Evolutionary conservation across 2,329 filamentous ascomycete genomes (phyloP), one percentile per base, ranked within the genome.

Genomic region (Penicillium occitanis): DNA sequence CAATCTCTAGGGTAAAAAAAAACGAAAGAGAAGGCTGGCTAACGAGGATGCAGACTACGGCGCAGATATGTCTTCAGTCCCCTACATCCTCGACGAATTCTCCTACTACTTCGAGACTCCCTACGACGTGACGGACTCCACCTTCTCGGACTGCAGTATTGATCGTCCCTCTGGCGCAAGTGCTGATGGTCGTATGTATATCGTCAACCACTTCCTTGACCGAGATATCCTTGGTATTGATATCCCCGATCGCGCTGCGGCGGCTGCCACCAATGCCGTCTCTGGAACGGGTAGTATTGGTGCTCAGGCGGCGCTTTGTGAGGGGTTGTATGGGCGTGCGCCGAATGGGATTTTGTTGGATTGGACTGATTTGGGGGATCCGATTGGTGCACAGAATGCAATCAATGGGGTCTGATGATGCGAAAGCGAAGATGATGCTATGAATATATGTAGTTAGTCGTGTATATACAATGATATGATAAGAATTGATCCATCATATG

Each of bases 141-240:
- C 73, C 7, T 82, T 83, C 69, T 67, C 73, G 0, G 71, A 77
- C 66, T 83, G 81, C 71, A 78, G 72, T 11, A 78, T 83, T 61
- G 76, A 83, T 69, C 77, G 81, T 3, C 81, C 81, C 2, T 55
- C 75, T 5, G 75, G 75, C n/a, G 75, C 74, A 28, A 75, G 72
- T 14, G 68, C 76, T 5, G 71, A 75, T 4, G 79, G 77, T 13
- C 75, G 79, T 4, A 82, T 84, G 80, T 80, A 80, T 64, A 75
- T 83, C 42, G 76, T 83, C 67, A 84, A 84, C 66, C 82, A 84
- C 70, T 83, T 82, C 68, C 71, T 83, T 2, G 79, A 83, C 67
- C 69, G 77, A 10, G 75, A 81, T 60, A 69, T 82, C 35, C 64
- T 79, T 0, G 80, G 80, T 6, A 73, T 81, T 14, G 70, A 77